Evolutionary conservation across 257 asterid genomes (phyloP), one percentile per base, ranked within the genome.

Genomic region (Cruciata laevipes): DNA sequence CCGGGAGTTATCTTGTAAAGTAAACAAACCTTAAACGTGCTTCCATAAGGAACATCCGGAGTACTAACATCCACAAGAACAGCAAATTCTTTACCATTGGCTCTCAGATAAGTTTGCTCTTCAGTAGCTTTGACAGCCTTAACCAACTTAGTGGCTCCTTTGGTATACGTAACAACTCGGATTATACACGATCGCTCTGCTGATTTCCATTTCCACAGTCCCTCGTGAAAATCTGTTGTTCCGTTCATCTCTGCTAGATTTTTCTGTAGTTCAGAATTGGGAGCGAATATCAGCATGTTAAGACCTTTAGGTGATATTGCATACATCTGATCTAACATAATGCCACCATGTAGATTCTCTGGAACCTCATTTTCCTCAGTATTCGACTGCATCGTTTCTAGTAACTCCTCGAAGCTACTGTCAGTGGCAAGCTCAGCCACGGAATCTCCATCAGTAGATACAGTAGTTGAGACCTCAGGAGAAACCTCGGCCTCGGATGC

Each of bases 21-120:
- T 61, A 92, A 65, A 51, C 87, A 81, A 53, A 89, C 78, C 74
- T 89, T 86, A 76, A 92, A 92, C 59, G 85, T 78, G 70, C 64
- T 83, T 57, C 97, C 98, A 69, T 89, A 92, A 3, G 96, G 98
- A 72, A 89, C 98, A 58, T 89, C 97, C 16, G 98, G 98, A 63
- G 95, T 92, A 78, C 71, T 80, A 68, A 87, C 96, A 17, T 52
- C 71, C 57, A 85, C 86, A 40, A 60, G 72, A 63, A 87, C 84
- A 40, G 77, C 83, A 75, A 84, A 92, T 77, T 83, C 95, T 49
- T 75, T 79, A 30, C 83, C 83, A 68, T 71, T 66, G 23, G 82
- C 95, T 73, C 78, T 86, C 5, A 79, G 6, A 69, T 87, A 92
- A 6, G 78, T 81, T 76, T 92, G 98, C 66, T 83, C 93, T 73